Conservation (phyloP, 177 flowering plant species). For the Vitis hybrid region DNA sequence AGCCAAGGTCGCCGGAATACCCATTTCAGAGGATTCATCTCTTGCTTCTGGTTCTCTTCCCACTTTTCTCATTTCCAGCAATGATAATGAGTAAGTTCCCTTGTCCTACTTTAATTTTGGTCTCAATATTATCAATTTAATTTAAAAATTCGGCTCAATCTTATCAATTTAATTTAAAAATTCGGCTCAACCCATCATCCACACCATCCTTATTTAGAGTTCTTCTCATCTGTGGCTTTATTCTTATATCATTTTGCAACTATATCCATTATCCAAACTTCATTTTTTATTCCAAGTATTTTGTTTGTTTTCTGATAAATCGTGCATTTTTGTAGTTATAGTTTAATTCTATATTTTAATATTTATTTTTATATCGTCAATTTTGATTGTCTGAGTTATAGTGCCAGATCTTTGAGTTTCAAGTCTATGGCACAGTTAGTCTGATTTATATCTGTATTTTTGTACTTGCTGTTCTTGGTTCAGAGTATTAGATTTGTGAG, state of each 20-base stretch:
- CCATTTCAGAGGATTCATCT: slow-evolving; percentile 37
- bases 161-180: too few species aligned
- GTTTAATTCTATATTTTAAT: too few species aligned
- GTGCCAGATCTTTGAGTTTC: too few species aligned
- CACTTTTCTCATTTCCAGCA: slow-evolving; percentile 31
- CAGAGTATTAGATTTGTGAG: not conserved
- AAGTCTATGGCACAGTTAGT: too few species aligned
- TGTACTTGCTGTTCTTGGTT: not conserved
- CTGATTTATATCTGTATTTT: too few species aligned
- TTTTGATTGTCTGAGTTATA: not conserved
- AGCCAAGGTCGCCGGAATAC: slow-evolving; percentile 50
- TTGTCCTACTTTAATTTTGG: not conserved
- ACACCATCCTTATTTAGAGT: not conserved
- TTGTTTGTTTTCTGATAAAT: too few species aligned
- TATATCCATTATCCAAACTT: too few species aligned
- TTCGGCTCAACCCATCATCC: not conserved
- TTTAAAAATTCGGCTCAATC: not conserved
- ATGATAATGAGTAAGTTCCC: slow-evolving; percentile 44
- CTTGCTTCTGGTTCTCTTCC: slow-evolving; percentile 55
- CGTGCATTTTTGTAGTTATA: too few species aligned
- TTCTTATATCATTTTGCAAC: too few species aligned
- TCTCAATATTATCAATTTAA: not conserved
- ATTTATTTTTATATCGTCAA: too few species aligned
- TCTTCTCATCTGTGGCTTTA: not conserved
- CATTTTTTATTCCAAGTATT: too few species aligned